Base-by-base conservation (phyloP, 192 early-diverging fungal genomes). In the Backusella sp. region DNA sequence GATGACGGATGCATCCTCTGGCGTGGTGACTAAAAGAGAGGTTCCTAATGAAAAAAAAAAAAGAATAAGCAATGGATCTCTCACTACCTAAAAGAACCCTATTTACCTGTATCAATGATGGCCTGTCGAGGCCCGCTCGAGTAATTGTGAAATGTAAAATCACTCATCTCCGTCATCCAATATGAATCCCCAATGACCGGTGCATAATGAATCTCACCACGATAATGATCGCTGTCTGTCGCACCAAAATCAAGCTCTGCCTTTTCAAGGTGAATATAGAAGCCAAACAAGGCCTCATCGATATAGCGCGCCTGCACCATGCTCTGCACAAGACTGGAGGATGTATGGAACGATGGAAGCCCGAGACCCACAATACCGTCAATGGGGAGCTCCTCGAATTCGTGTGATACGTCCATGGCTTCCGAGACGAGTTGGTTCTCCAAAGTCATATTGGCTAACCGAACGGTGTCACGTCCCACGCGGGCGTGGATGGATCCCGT, bases 131-230 rank as follows among this genome's bases (percentile, higher is more conserved):
- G 11, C 39, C 72, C 73, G 15, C 79, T 73, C 23, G 79, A 67
- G 0, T 65, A 36, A 26, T 78, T 69, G 9, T 73, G 77, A 66
- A 87, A 79, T 37, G 71, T 75, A 53, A 85, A 72, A 0, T 75
- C 72, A 9, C 84, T 77, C 52, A 85, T 73, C 15, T 84, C 56
- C 9, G 84, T 72, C 32, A 75, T 74, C 91, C 92, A 92, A 76
- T 90, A 93, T 46, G 82, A 81, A 23, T 87, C 73, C 26, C 84
- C 84, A 8, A 81, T 86, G 2, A 90, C 81, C 5, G 81, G 84
- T 73, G 82, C 83, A 80, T 85, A 90, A 26, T 85, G 73, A 30
- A 87, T 79, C 17, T 74, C 72, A 26, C 86, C 88, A 73, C 77
- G 76, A 74, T 83, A 86, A 34, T 80, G 83, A 46, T 85, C 72